Base-by-base conservation (phyloP, 768 basidiomycete genomes). In the Boletus huronensis region DNA sequence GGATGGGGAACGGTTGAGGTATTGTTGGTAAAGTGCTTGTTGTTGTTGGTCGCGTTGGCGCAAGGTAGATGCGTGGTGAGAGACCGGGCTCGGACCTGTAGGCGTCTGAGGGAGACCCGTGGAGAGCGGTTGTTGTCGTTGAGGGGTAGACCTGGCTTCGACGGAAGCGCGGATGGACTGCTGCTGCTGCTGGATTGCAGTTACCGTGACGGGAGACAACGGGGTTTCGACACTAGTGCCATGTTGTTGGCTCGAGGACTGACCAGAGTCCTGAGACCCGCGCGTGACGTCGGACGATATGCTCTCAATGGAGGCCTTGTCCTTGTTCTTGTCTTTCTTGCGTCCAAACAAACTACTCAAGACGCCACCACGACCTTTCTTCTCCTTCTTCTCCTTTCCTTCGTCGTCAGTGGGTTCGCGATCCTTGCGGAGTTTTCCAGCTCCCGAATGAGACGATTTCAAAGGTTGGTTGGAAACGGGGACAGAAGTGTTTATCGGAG, bases 1-100 rank as follows among this genome's bases (percentile, higher is more conserved):
- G 0, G 88, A 82, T 1, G 91, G 90, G 0, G 93, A 93, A 19
- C 86, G 82, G 55, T 85, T 90, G 69, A 97, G 89, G 64, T 96
- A 94, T 64, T 91, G 88, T 59, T 85, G 87, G 70, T 96, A 97
- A 29, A 90, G 73, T 10, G 84, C 84, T 68, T 94, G 92, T 52
- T 94, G 88, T 59, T 93, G 88, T 68, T 91, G 88, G 59, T 97
- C 94, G 49, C 84, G 82, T 71, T 94, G 89, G 55, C 91, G 87
- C 36, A 97, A 74, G 45, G 87, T 83, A 14, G 82, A 70, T 4
- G 81, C 75, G 44, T 84, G 82, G n/a, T 77, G 75, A 9, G 82
- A 88, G 10, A 89, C 79, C 42, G 79, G 80, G 2, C 63, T 60
- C 1, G 64, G 60, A 51, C 66, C 53, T 55, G 60, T 55, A 0